Percentiles rank a stretch among this genome's conserved stretches.
Conservation (phyloP, 2,329 filamentous ascomycete genomes). For the Pyrenochaeta sp. region DNA sequence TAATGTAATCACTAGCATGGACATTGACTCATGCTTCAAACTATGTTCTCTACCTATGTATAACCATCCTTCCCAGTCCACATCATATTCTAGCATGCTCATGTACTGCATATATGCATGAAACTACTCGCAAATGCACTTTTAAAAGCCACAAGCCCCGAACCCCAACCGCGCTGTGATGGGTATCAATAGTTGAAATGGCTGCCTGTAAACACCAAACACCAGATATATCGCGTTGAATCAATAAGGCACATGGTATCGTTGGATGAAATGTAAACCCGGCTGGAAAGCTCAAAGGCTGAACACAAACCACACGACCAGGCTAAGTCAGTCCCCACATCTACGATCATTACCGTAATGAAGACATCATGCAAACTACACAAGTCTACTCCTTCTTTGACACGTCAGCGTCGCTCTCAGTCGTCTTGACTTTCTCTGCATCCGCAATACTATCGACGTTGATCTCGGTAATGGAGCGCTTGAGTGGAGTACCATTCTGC, state of each 20-base stretch:
- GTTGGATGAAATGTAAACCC: no score
- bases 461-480: constrained; percentile 25
- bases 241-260: no score
- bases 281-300: no score
- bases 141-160: constrained; percentile 1
- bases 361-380: not conserved
- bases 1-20: no score
- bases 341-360: not conserved
- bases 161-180: constrained; percentile 16
- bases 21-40: no score
- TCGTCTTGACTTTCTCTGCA: constrained; percentile 15
- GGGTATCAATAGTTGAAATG: constrained; percentile 8
- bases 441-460: constrained; percentile 15
- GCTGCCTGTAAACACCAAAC: not conserved
- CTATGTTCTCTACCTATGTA: not conserved
- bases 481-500: constrained; percentile 32
- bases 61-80: not conserved
- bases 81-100: not conserved
- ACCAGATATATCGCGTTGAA: not conserved
- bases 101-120: not conserved
- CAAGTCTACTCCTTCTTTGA: constrained; percentile 13
- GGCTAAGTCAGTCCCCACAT: no score
- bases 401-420: constrained; percentile 4
- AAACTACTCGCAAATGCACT: constrained; percentile 3
- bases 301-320: no score